These are phyloP conservation scores for Cicer bijugum DNA, from an alignment of 306 rosid species.

Conservation along the genomic window DNA sequence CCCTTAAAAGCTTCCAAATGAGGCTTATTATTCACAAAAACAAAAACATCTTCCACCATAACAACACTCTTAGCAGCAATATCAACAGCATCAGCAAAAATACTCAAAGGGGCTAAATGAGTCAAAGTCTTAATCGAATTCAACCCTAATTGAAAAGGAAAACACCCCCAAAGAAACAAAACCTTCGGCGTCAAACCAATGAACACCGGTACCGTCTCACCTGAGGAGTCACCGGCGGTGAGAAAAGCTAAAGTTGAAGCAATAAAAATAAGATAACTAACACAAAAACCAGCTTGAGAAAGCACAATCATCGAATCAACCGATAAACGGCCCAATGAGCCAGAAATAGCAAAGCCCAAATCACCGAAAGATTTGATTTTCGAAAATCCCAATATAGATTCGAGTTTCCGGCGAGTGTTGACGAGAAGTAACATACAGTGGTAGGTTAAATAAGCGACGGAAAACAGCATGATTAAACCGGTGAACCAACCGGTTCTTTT, in stretches of 20 bases:
- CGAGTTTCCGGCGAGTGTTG: conserved; percentile 66
- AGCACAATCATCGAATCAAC: conserved; percentile 69
- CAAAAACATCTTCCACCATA: conserved; percentile 64
- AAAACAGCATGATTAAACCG: conserved; percentile 60
- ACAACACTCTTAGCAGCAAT: conserved; percentile 64
- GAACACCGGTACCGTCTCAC: conserved; percentile 30
- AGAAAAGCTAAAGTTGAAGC: conserved; percentile 56
- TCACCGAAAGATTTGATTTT: conserved; percentile 71
- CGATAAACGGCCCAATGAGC: conserved; percentile 58
- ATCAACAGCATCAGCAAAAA: conserved; percentile 71
- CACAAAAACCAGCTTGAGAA: conserved; percentile 72
- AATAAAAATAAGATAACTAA: conserved; percentile 73
- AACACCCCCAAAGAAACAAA: conserved; percentile 63
- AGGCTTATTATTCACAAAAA: conserved; percentile 51
- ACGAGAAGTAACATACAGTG: conserved; percentile 79
- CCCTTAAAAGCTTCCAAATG: conserved; percentile 61
- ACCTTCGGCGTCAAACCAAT: conserved; percentile 56
- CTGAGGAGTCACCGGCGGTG: conserved; percentile 5
- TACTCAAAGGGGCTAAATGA: conserved; percentile 77
- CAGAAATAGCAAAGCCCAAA: conserved; percentile 62
- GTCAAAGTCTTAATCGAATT: conserved; percentile 67
- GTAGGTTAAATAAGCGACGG: conserved; percentile 63
- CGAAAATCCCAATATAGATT: conserved; percentile 47
- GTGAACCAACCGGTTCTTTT: conserved; percentile 66
- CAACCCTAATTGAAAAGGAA: conserved; percentile 74